Evolutionary conservation across 1,139 yeast genomes (phyloP).

Genomic region (Arxiozyma telluris): DNA sequence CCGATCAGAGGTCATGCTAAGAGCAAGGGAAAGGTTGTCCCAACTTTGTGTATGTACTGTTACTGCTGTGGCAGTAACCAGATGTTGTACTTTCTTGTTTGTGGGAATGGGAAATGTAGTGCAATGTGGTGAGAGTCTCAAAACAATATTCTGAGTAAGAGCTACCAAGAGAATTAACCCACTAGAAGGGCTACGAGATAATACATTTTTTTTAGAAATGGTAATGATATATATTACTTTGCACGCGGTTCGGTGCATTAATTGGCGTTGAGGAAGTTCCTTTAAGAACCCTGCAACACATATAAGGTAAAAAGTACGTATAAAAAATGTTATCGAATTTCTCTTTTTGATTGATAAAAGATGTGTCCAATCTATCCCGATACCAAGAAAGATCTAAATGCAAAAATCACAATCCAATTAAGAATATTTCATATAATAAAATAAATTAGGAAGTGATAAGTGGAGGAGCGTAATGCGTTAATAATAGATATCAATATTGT

Average conservation of each 20-base stretch:
- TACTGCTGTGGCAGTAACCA: not conserved
- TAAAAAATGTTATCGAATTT: not conserved
- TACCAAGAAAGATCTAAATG: not conserved
- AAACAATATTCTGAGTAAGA: not conserved
- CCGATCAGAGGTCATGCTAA: not conserved
- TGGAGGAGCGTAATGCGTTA: not conserved
- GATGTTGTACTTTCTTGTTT: not conserved
- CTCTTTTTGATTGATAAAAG: not conserved
- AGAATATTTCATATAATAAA: too few species aligned
- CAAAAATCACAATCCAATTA: not conserved
- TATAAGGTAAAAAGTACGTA: slow-evolving; percentile 15
- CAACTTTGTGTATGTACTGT: not conserved
- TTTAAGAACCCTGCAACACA: not conserved
- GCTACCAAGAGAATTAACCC: not conserved
- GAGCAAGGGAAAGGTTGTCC: not conserved
- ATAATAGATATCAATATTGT: not conserved
- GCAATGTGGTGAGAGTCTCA: not conserved
- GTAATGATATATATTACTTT: not conserved
- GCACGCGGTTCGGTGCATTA: not conserved
- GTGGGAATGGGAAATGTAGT: not conserved
- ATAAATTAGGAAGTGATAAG: too few species aligned
- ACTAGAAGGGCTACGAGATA: not conserved
- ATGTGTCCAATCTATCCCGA: not conserved
- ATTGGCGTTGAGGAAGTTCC: too few species aligned
- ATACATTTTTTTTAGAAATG: too few species aligned